Evolutionary conservation across 164 flowering plant genomes (phyloP).

Genomic region (Aristolochia californica): DNA sequence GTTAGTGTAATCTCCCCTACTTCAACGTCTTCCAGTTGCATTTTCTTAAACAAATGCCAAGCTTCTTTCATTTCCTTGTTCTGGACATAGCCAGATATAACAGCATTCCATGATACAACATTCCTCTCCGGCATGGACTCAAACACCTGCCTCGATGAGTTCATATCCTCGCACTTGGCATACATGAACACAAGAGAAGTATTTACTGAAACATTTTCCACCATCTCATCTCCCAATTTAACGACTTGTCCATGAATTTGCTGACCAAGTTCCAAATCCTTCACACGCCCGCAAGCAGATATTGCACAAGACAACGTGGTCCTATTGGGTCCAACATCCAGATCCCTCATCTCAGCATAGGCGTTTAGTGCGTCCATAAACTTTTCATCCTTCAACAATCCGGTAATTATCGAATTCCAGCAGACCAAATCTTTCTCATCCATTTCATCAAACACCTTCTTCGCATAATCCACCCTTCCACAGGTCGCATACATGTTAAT

Average conservation of each 20-base stretch:
- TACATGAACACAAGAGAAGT: slow-evolving; percentile 11
- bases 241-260: slow-evolving; percentile 18
- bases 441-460: slow-evolving; percentile 27
- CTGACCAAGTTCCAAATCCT: slow-evolving; percentile 22
- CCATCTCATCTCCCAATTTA: slow-evolving; percentile 7
- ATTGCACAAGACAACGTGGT: slow-evolving; percentile 43
- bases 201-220: slow-evolving; percentile 7
- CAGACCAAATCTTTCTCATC: slow-evolving; percentile 19
- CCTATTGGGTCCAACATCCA: slow-evolving; percentile 31
- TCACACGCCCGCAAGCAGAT: slow-evolving; percentile 5
- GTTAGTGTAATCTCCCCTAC: slow-evolving; percentile 6
- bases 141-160: slow-evolving; percentile 2
- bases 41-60: slow-evolving; percentile 6
- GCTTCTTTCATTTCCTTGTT: slow-evolving; percentile 1
- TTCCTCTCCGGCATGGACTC: slow-evolving; percentile 17
- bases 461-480: slow-evolving; percentile 21
- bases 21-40: neutral
- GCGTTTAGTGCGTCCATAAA: slow-evolving; percentile 5
- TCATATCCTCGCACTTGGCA: slow-evolving; percentile 5
- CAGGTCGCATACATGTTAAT: slow-evolving; percentile 58
- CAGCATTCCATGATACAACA: slow-evolving; percentile 8
- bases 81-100: slow-evolving; percentile 3
- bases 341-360: slow-evolving; percentile 12
- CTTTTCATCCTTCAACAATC: slow-evolving; percentile 14
- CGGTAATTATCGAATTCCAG: slow-evolving; percentile 27